A percentile compares a stretch with the other conserved stretches of the same genome.
Conservation (phyloP, 768 basidiomycete species). For the Mycena crocata region DNA sequence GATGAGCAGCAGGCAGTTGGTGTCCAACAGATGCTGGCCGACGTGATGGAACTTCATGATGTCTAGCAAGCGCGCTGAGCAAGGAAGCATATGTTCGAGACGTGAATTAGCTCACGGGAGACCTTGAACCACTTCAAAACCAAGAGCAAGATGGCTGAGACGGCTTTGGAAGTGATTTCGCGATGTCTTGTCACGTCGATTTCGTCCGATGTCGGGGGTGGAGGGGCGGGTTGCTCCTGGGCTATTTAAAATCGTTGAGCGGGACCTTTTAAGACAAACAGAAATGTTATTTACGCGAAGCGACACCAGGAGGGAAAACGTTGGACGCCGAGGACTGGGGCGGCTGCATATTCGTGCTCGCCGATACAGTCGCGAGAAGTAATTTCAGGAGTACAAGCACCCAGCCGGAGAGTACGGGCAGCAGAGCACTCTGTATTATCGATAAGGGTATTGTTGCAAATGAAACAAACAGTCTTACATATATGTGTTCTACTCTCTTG, state of each 20-base stretch:
- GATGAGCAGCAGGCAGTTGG: constrained; percentile 92
- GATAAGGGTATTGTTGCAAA: background rate
- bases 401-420: constrained; percentile 89
- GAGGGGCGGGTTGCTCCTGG: constrained; percentile 69
- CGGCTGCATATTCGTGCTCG: constrained; percentile 70
- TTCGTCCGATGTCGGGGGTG: constrained; percentile 87
- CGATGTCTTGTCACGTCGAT: constrained; percentile 94
- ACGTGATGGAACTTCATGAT: constrained; percentile 99
- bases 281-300: constrained; percentile 63
- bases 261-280: background rate
- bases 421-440: constrained; percentile 73
- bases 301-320: constrained; percentile 77
- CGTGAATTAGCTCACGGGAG: constrained; percentile 77
- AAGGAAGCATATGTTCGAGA: background rate
- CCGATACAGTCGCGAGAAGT: constrained; percentile 92
- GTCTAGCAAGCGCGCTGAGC: constrained; percentile 59
- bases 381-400: constrained; percentile 94
- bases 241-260: constrained; percentile 48
- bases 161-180: constrained; percentile 97
- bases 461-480: constrained; percentile 65
- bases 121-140: constrained; percentile 98
- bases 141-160: constrained; percentile 92
- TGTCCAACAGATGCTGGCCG: constrained; percentile 94
- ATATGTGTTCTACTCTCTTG: constrained; percentile 91
- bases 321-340: constrained; percentile 74